Base-by-base conservation (phyloP, 2,329 filamentous ascomycete genomes). In the Metarhizium album region DNA sequence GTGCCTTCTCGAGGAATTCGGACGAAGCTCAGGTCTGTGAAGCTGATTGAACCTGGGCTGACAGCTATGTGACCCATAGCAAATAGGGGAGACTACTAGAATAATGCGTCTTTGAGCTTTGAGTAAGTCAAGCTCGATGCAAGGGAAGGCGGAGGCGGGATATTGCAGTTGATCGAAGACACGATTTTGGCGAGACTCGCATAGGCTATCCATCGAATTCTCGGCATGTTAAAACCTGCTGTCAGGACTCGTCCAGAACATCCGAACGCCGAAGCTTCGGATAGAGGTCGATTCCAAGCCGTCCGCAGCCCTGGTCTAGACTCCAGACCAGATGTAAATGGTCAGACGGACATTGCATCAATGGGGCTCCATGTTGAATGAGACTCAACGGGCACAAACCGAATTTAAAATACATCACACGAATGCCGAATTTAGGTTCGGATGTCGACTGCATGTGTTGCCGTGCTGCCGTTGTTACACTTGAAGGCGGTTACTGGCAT, bases 21-120 rank as follows among this genome's bases (percentile, higher is more conserved):
- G 56, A 57, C 2, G 7, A 29, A 47, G 79, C 79, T 48, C 66
- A 69, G 6, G 68, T 70, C 1, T 85, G 82, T 58, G 62, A 58
- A 0, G 67, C 70, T 7, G 70, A n/a, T 78, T 43, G 74, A 84
- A 62, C 62, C 82, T 2, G 80, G 80, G 54, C 73, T 79, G 45
- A 68, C 83, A n/a, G 79, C 80, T 2, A 82, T 84, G 59, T 85
- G 80, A 80, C 82, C 81, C 0, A 68, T 74, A 60, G 81, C 81
- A 0, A 69, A 64, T 0, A 58, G 65, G 0, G 70, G 78, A 24
- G 80, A 84, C 58, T 77, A 81, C 57, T 70, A 62, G 59, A 48
- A 59, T 13, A 66, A 65, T 0, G 65, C 58, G 2, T 69, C 66
- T 22, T 59, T 59, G n/a, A 54, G 62, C 2, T 53, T 62, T 2